A percentile compares a stretch with the other conserved stretches of the same genome.
phyloP scores from a whole-genome alignment of 805 yeast species.

The Pichia heedii region DNA sequence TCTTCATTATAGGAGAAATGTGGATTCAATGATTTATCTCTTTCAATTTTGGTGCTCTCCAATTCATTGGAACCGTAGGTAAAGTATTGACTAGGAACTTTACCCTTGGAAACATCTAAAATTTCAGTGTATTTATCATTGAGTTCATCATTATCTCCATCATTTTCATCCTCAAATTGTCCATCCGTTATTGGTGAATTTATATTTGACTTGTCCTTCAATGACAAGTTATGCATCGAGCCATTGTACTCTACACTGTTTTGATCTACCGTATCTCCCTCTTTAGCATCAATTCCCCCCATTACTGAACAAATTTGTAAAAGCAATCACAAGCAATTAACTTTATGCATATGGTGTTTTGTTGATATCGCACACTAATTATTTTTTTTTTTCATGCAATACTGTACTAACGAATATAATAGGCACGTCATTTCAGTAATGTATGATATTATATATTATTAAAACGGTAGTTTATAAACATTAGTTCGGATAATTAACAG shows the following conservation, averaged over 20 bases:
- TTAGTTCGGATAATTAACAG: background rate
- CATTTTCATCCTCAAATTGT: background rate
- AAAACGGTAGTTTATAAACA: too few relatives aligned
- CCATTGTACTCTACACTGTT: background rate
- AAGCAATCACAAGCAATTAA: too few relatives aligned
- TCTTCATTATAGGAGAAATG: constrained; percentile 63
- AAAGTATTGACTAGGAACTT: background rate
- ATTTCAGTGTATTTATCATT: background rate
- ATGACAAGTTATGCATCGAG: background rate
- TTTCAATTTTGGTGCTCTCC: background rate
- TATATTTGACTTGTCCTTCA: constrained; percentile 1
- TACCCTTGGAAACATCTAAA: background rate
- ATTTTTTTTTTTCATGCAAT: too few relatives aligned
- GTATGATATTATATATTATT: too few relatives aligned
- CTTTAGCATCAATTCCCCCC: background rate
- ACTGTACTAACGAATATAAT: too few relatives aligned
- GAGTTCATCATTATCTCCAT: background rate
- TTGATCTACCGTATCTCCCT: background rate
- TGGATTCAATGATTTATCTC: constrained; percentile 24
- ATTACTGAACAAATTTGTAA: background rate
- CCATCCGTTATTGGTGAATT: background rate
- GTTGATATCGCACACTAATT: too few relatives aligned
- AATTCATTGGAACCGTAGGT: background rate
- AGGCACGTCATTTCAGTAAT: too few relatives aligned
- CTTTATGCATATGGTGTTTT: too few relatives aligned